Evolutionary conservation across 1,284 basidiomycete genomes (phyloP).

Genomic region (Tilletia walkeri): DNA sequence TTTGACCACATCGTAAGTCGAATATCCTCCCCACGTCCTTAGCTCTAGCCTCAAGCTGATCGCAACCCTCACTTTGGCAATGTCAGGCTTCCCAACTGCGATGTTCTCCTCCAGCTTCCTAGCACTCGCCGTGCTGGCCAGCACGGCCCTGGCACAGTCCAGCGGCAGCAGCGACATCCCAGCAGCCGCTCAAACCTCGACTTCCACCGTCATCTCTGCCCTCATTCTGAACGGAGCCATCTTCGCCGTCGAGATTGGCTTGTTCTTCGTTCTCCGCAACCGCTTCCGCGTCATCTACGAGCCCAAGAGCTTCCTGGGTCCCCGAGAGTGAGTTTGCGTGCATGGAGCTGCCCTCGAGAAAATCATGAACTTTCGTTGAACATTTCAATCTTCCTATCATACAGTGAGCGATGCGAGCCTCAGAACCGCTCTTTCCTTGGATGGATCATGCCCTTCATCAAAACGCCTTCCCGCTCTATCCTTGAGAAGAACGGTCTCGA

Average conservation of each 20-base stretch:
- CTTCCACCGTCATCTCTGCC: conserved; percentile 51
- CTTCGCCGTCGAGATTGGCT: conserved; percentile 45
- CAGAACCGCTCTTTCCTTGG: conserved; percentile 54
- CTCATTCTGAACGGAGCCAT: conserved; percentile 52
- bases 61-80: background rate
- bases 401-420: conserved; percentile 46
- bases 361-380: too few relatives aligned
- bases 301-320: conserved; percentile 54
- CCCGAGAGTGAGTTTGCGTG: conserved; percentile 15
- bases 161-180: background rate
- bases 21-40: background rate
- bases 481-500: conserved; percentile 75
- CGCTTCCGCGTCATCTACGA: conserved; percentile 56
- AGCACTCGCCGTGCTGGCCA: conserved; percentile 10
- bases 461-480: conserved; percentile 47
- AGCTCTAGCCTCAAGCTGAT: background rate
- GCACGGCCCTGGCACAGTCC: conserved; percentile 9
- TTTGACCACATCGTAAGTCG: background rate
- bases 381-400: background rate
- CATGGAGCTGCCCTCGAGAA: background rate
- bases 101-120: background rate
- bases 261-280: conserved; percentile 56
- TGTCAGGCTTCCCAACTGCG: background rate
- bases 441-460: conserved; percentile 56
- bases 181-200: conserved; percentile 30